Evolutionary conservation across 768 basidiomycete genomes (phyloP), one percentile per base, ranked within the genome.

Genomic region (Nidularia sp.): DNA sequence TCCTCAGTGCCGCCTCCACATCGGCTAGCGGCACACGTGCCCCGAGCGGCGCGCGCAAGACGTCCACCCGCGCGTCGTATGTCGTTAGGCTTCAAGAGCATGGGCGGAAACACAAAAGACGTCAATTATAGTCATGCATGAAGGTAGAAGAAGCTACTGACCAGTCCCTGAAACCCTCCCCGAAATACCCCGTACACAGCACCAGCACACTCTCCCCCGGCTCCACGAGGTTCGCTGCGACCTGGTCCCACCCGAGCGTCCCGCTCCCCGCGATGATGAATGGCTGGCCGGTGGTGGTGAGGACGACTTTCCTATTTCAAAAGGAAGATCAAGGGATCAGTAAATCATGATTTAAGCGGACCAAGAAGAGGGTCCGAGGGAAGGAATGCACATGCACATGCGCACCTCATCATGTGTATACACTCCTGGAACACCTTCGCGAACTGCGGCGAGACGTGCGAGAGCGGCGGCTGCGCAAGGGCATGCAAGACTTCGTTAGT

Each of bases 211-310:
- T 69, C 60, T 92, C 86, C 44, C 81, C 83, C 7, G 78, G 77
- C 57, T 88, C 85, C 29, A 95, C 72, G 50, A 96, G 74, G 69
- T 96, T 96, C 7, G 88, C 81, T 0, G 88, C 85, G 44, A 91
- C 90, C 82, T 90, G 86, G 62, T 94, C 92, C 91, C 93, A 96
- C 12, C 93, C 93, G 32, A 96, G 73, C 2, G 93, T 96, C 25
- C 93, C 93, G 52, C 84, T 87, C 1, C 93, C 93, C 3, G 89
- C 83, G 49, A 96, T 83, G 61, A 97, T 70, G 75, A 97, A 90
- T 0, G 86, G 86, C 63, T 90, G 92, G 5, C 77, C 85, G 31
- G 72, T 69, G 44, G 75, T 74, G 32, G 92, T 83, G 62, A 79
- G 82, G 22, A 95, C 71, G 15, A 94, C 82, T 49, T 86, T 69